These are phyloP conservation scores for Actinomortierella ambigua DNA, from an alignment of 371 early-diverging fungal species.

Conservation along the genomic window DNA sequence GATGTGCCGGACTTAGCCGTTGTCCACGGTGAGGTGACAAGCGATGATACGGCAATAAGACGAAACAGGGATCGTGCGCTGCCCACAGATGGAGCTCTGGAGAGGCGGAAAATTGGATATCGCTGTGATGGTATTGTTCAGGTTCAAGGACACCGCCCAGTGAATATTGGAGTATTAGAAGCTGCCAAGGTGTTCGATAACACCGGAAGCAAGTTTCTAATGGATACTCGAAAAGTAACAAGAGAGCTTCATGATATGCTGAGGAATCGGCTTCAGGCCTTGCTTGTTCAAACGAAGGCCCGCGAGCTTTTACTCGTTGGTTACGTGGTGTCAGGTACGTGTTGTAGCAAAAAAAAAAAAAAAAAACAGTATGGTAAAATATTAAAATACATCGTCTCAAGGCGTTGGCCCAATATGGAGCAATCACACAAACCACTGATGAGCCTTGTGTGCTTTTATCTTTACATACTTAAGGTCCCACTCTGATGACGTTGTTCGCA, in stretches of 20 bases:
- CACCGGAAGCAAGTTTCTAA: conserved; percentile 14
- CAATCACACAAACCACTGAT: background rate
- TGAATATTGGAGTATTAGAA: conserved; percentile 13
- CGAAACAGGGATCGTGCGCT: conserved; percentile 8
- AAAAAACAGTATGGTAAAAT: too few species aligned
- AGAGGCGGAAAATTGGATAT: conserved; percentile 9
- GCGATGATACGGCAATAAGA: conserved; percentile 14
- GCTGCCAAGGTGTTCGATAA: conserved; percentile 14
- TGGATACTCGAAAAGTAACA: conserved; percentile 12
- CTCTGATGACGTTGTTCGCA: conserved; percentile 14
- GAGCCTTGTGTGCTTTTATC: background rate
- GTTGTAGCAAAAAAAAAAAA: too few species aligned
- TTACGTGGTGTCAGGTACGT: conserved; percentile 15
- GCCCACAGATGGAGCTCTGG: conserved; percentile 11
- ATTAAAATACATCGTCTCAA: too few species aligned
- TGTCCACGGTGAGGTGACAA: conserved; percentile 10
- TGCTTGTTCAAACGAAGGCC: conserved; percentile 8
- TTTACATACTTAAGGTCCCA: conserved; percentile 9
- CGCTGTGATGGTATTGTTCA: conserved; percentile 19
- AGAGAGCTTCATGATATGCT: conserved; percentile 12
- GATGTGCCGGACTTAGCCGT: conserved; percentile 15
- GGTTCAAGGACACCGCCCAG: conserved; percentile 7
- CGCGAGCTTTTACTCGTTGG: conserved; percentile 8
- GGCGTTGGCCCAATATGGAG: too few species aligned
- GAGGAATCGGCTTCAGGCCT: conserved; percentile 7